A percentile compares a stretch with the other conserved stretches of the same genome.
Evolutionary conservation across 768 basidiomycete species (phyloP).

Genomic region (Pleurotus tuber-regium): DNA sequence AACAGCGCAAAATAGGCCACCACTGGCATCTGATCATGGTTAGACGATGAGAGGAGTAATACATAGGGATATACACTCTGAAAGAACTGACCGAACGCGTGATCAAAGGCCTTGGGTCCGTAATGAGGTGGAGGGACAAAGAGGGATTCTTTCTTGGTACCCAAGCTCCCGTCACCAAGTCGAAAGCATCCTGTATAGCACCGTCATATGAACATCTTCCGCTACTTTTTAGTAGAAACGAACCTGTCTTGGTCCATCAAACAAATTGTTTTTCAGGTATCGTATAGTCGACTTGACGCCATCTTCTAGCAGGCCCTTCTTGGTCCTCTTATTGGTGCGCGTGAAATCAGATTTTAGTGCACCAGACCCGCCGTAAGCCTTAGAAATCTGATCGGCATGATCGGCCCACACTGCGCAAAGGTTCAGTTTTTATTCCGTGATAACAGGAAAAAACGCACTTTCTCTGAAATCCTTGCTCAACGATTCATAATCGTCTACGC

Average conservation of each 20-base stretch:
- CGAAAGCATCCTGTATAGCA: conserved; percentile 93
- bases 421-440: neutral
- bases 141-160: conserved; percentile 74
- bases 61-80: neutral
- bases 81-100: conserved; percentile 70
- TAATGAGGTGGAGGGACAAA: conserved; percentile 66
- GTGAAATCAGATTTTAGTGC: conserved; percentile 98
- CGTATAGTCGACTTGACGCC: conserved; percentile 80
- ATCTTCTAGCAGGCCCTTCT: conserved; percentile 78
- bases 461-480: conserved; percentile 86
- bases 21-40: conserved; percentile 76
- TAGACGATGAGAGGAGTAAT: neutral
- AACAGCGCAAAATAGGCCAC: conserved; percentile 77
- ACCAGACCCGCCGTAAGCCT: conserved; percentile 92
- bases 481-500: conserved; percentile 78
- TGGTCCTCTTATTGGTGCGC: conserved; percentile 86
- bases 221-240: conserved; percentile 65
- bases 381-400: conserved; percentile 88
- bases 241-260: conserved; percentile 92
- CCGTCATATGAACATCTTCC: neutral
- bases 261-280: conserved; percentile 95
- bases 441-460: conserved; percentile 47
- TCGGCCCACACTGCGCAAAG: conserved; percentile 86
- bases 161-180: conserved; percentile 92
- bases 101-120: conserved; percentile 78